These are phyloP conservation scores for Clonostachys sp. DNA, from an alignment of 2,329 filamentous ascomycete species.

Conservation along the genomic window DNA sequence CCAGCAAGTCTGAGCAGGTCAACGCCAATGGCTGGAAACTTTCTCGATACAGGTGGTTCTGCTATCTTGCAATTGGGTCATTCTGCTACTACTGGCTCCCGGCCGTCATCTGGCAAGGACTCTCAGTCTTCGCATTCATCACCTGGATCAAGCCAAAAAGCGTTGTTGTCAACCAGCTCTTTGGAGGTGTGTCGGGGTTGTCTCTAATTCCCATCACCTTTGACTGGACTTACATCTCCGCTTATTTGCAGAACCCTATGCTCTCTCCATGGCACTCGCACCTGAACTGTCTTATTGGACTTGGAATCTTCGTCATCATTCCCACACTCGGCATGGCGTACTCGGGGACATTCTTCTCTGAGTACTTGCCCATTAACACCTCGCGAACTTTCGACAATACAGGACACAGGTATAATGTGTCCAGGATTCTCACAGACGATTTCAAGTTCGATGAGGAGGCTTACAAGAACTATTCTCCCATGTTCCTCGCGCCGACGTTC, in stretches of 20 bases:
- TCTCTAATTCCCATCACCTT: constrained; percentile 61
- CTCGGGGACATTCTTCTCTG: constrained; percentile 42
- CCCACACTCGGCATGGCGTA: constrained; percentile 49
- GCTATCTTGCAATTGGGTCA: constrained; percentile 40
- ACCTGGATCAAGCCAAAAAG: constrained; percentile 61
- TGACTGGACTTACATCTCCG: constrained; percentile 59
- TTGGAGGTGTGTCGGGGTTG: constrained; percentile 57
- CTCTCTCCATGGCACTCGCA: constrained; percentile 58
- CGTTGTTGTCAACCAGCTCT: constrained; percentile 59
- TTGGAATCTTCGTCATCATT: constrained; percentile 45
- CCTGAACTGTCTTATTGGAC: constrained; percentile 49
- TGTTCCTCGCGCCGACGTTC: constrained; percentile 50
- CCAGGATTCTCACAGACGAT: constrained; percentile 46
- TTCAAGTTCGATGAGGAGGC: constrained; percentile 47
- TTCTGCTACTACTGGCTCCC: constrained; percentile 58
- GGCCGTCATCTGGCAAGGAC: constrained; percentile 52
- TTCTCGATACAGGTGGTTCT: constrained; percentile 52
- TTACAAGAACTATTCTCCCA: constrained; percentile 53
- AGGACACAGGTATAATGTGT: constrained; percentile 49
- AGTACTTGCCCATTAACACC: constrained; percentile 51
- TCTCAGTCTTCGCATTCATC: constrained; percentile 55
- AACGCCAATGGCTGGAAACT: constrained; percentile 54
- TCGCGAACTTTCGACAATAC: constrained; percentile 56
- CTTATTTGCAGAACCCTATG: constrained; percentile 51
- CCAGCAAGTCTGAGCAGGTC: constrained; percentile 43